Percentiles rank a stretch among this genome's conserved stretches.
Evolutionary conservation across 2,329 filamentous ascomycete genomes (phyloP).

Genomic region (Venturia oleaginea): DNA sequence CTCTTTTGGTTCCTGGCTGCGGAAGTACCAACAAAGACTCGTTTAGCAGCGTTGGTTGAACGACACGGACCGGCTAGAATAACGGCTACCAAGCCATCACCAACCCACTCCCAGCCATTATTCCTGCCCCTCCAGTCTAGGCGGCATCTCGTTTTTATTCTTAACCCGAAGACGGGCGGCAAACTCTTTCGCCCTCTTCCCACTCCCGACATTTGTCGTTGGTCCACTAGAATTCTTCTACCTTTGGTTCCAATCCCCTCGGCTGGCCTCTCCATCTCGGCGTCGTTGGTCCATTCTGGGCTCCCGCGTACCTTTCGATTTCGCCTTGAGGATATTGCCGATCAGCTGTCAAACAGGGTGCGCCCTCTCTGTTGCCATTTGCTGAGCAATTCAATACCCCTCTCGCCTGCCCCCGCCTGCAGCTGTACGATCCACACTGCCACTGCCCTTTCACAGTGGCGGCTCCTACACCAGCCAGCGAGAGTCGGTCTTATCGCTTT

Average conservation of each 20-base stretch:
- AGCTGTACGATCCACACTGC: not conserved
- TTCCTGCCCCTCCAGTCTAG: not conserved
- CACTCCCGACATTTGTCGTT: not conserved
- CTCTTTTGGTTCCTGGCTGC: not conserved
- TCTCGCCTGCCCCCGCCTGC: constrained; percentile 1
- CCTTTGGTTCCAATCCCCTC: not conserved
- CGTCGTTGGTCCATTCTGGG: not conserved
- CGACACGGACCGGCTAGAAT: not conserved
- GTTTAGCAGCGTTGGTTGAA: not conserved
- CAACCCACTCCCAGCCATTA: constrained; percentile 2
- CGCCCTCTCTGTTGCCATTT: not conserved
- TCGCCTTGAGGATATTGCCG: not conserved
- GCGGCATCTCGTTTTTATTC: not conserved
- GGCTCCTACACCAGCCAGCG: constrained; percentile 7
- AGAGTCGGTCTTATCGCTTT: constrained; percentile 5
- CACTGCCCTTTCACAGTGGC: not conserved
- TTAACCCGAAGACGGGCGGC: not conserved
- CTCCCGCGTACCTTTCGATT: not conserved
- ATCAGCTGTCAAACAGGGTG: constrained; percentile 6
- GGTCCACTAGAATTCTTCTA: not conserved
- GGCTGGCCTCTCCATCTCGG: not conserved
- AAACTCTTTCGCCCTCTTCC: not conserved
- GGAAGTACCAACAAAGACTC: not conserved
- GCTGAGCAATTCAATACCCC: not conserved
- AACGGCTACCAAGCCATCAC: not conserved